Base-by-base conservation (phyloP, 2,329 filamentous ascomycete species). In the Sphaerulina musiva region DNA sequence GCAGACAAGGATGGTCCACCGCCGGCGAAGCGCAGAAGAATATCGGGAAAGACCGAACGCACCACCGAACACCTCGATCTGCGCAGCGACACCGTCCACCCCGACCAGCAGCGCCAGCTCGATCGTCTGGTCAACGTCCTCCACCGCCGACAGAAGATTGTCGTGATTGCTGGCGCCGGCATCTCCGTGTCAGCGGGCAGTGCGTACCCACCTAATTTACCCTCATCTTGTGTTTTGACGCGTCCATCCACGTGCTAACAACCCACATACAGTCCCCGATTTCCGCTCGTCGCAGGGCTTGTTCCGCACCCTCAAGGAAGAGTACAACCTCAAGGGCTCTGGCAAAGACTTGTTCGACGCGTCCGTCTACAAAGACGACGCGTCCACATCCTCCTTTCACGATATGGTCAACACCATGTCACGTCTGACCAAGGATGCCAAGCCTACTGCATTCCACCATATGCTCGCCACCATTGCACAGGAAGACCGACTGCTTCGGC, bases 261-360 rank as follows among this genome's bases (percentile, higher is more conserved):
- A 63, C 60, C 60, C 51, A 56, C 59, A 55, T 43, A 39, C 56
- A 89, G 86, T 98, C 65, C 93, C 93, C 64, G 93, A 98, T 71
- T 98, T 98, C 67, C 89, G 93, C 61, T 98, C 93, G 4, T 85
- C 88, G 9, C 86, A 84, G 55, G 93, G 93, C 48, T 80, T 98
- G 2, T 98, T 98, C 73, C 87, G 84, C 55, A 87, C 86, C 14
- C 78, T 95, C 26, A 86, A 88, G 61, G 86, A 82, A 58, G 86
- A 95, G 68, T 89, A 96, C 72, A 95, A 93, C 63, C 78, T 96
- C 58, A 95, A 95, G 69, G 83, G 87, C 20, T 96, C 93, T 0
- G 93, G 93, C 49, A 96, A 97, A 72, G 85, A 95, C 62, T 80
- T 98, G 0, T 98, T 98, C 68, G 93, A 98, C 73, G 93, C 93